These are phyloP conservation scores for Krasilnikovozyma curviuscula DNA, from an alignment of 768 basidiomycete genomes.

Conservation along the genomic window DNA sequence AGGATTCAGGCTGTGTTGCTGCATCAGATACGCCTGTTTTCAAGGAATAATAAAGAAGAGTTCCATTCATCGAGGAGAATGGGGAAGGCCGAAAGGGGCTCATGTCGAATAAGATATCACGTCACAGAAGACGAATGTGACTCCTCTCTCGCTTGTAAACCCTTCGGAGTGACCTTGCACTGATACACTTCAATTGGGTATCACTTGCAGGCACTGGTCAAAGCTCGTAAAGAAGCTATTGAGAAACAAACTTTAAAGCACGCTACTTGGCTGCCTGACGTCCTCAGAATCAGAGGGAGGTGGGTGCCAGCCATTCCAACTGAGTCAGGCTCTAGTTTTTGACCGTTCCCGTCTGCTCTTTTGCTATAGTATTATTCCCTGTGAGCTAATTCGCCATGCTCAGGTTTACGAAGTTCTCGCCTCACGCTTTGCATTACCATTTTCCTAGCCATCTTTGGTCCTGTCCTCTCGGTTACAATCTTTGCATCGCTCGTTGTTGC, in stretches of 20 bases:
- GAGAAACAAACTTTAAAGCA: neutral
- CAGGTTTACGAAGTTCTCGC: neutral
- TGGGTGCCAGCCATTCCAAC: conserved; percentile 25
- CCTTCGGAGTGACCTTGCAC: no score
- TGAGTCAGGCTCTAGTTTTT: neutral
- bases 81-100: no score
- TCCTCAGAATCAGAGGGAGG: conserved; percentile 62
- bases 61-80: no score
- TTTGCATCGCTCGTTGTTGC: conserved; percentile 31
- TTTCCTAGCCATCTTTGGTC: conserved; percentile 50
- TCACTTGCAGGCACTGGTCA: conserved; percentile 5
- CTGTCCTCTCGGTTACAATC: conserved; percentile 63
- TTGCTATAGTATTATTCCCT: conserved; percentile 6
- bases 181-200: no score
- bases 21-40: no score
- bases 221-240: neutral
- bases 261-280: conserved; percentile 61
- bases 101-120: no score
- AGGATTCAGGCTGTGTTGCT: no score
- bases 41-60: no score
- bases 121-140: no score
- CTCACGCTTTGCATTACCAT: conserved; percentile 32
- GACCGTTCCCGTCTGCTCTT: neutral
- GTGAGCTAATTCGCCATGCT: neutral
- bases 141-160: no score